phyloP scores from a whole-genome alignment of 2,329 filamentous ascomycete genomes.

The Endoconidiophora polonica region DNA sequence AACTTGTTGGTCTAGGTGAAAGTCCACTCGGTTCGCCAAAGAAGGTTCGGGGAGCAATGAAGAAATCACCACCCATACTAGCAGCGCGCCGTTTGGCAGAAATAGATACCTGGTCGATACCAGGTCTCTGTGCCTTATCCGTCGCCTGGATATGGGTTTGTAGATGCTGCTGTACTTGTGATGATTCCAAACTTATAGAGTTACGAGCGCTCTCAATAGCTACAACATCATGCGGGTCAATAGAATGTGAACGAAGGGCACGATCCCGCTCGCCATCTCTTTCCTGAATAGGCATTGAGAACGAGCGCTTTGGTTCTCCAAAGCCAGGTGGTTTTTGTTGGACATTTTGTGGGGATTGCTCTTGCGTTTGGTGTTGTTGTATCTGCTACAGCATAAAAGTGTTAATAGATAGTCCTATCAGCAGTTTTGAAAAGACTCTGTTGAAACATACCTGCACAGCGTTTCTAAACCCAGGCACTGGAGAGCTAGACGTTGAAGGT shows the following conservation, averaged over 20 bases:
- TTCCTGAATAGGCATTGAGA: conserved; percentile 43
- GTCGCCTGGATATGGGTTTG: background rate
- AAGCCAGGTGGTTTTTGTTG: background rate
- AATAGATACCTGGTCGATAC: background rate
- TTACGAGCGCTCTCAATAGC: conserved; percentile 37
- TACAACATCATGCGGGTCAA: conserved; percentile 37
- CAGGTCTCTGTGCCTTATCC: background rate
- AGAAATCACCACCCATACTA: conserved; percentile 7
- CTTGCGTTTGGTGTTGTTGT: background rate
- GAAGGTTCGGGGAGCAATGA: conserved; percentile 1
- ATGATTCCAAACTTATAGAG: conserved; percentile 30
- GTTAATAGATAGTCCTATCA: background rate
- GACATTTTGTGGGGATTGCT: background rate
- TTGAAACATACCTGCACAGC: background rate
- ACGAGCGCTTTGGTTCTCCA: conserved; percentile 34
- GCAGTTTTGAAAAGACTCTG: too few species aligned
- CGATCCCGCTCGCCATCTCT: conserved; percentile 44
- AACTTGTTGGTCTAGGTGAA: conserved; percentile 44
- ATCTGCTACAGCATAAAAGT: background rate
- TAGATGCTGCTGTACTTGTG: background rate
- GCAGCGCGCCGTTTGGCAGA: conserved; percentile 9
- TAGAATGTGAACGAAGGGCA: conserved; percentile 44
- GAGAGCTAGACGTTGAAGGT: background rate
- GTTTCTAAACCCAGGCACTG: background rate
- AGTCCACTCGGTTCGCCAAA: conserved; percentile 25